These are phyloP conservation scores for Trichoderma citrinoviride DNA, from an alignment of 2,329 filamentous ascomycete genomes.

Conservation along the genomic window DNA sequence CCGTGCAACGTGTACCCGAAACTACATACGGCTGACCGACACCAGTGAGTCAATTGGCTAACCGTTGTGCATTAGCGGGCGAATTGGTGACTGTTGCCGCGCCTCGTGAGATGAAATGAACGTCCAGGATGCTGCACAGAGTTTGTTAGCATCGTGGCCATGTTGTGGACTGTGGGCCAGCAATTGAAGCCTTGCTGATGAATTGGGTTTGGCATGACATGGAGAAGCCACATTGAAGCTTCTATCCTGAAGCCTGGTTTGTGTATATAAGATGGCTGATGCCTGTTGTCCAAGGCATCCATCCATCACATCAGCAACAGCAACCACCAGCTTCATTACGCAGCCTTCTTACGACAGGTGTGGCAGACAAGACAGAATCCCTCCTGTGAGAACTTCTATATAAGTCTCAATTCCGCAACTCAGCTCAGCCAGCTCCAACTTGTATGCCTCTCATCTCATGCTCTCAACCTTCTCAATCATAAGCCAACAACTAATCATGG, in stretches of 20 bases:
- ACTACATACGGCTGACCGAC: not conserved
- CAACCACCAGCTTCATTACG: not conserved
- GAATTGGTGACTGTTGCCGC: not conserved
- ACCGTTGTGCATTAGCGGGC: not conserved
- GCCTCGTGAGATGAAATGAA: not conserved
- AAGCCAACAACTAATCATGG: not conserved
- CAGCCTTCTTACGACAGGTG: too few relatives aligned
- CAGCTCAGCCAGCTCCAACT: not conserved
- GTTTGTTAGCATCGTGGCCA: slow-evolving; percentile 2
- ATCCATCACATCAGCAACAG: not conserved
- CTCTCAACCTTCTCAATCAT: not conserved
- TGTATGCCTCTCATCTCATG: not conserved
- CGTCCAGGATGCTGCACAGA: not conserved
- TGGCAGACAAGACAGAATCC: not conserved
- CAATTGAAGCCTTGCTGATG: not conserved
- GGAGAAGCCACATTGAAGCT: not conserved
- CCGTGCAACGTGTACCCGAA: not conserved
- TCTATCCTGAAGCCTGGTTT: not conserved
- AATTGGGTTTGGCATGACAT: not conserved
- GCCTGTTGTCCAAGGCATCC: slow-evolving; percentile 18
- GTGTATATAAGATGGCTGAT: slow-evolving; percentile 18
- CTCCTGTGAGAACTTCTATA: not conserved
- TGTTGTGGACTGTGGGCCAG: slow-evolving; percentile 8
- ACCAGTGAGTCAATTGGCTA: slow-evolving; percentile 9
- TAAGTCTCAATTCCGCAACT: not conserved